Evolutionary conservation across 2,329 filamentous ascomycete species (phyloP).

Genomic region (Onygena corvina): DNA sequence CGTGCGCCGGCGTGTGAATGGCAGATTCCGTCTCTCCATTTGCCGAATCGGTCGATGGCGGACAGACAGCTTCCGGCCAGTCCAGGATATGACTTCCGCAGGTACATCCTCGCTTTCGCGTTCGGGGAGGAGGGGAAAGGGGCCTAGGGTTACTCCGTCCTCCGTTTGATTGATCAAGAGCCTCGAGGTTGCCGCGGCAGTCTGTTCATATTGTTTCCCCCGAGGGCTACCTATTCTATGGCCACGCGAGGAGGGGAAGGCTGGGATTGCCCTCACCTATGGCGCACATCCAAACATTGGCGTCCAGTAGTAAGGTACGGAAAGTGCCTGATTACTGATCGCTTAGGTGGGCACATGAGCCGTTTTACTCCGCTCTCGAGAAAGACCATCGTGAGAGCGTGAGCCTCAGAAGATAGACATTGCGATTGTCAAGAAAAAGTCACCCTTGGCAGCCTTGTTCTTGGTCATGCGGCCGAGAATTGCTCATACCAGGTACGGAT

Average conservation of each 20-base stretch:
- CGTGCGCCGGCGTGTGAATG: no score
- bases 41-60: not conserved
- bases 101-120: no score
- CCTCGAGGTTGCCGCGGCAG: slow-evolving; percentile 1
- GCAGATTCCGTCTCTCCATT: no score
- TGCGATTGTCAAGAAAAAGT: no score
- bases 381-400: no score
- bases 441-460: not conserved
- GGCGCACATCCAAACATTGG: no score
- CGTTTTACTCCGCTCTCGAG: no score
- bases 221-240: not conserved
- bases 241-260: slow-evolving; percentile 1
- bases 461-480: slow-evolving; percentile 4
- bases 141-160: not conserved
- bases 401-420: no score
- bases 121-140: not conserved
- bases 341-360: not conserved
- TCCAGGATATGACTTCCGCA: no score
- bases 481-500: slow-evolving; percentile 3
- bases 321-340: slow-evolving; percentile 4
- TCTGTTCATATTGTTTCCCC: not conserved
- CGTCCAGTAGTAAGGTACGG: no score
- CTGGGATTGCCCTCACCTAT: not conserved
- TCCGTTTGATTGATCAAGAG: not conserved
- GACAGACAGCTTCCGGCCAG: no score